These are phyloP conservation scores for Drosera spatulata DNA, from an alignment of 179 eudicot genomes.

Conservation along the genomic window DNA sequence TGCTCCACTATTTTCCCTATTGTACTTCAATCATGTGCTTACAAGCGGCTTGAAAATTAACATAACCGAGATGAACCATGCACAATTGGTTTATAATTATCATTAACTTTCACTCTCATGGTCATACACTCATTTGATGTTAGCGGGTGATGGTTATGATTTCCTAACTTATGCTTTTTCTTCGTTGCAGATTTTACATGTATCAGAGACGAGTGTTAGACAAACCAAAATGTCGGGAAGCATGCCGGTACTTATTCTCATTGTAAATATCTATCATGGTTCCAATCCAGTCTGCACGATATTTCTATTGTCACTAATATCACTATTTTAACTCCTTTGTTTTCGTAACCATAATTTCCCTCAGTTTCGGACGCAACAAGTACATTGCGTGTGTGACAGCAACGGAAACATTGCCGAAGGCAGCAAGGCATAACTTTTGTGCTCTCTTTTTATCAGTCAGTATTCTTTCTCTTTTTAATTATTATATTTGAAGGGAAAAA, in stretches of 20 bases:
- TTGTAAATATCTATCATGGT: slow-evolving; percentile 25
- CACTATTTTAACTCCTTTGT: slow-evolving; percentile 1
- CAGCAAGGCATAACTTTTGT: slow-evolving; percentile 70
- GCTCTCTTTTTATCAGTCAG: no score
- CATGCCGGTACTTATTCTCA: slow-evolving; percentile 67
- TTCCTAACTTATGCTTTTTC: not conserved
- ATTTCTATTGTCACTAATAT: not conserved
- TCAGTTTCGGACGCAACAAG: slow-evolving; percentile 95
- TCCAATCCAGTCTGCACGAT: not conserved
- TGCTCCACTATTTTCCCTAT: no score
- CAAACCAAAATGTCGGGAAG: slow-evolving; percentile 94
- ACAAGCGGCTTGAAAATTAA: no score
- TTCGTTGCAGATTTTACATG: slow-evolving; percentile 65
- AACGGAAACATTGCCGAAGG: slow-evolving; percentile 65
- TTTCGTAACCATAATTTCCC: slow-evolving; percentile 1
- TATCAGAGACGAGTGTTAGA: slow-evolving; percentile 68
- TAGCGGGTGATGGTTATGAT: not conserved
- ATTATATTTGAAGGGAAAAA: no score
- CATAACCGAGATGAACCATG: no score
- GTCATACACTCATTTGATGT: not conserved
- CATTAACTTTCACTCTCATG: no score
- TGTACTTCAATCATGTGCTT: no score
- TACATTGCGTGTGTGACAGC: slow-evolving; percentile 73
- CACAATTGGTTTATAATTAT: no score
- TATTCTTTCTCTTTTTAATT: not conserved